A percentile compares a stretch with the other conserved stretches of the same genome.
Evolutionary conservation across 306 rosid species (phyloP).

Genomic region (Trifolium pratense): DNA sequence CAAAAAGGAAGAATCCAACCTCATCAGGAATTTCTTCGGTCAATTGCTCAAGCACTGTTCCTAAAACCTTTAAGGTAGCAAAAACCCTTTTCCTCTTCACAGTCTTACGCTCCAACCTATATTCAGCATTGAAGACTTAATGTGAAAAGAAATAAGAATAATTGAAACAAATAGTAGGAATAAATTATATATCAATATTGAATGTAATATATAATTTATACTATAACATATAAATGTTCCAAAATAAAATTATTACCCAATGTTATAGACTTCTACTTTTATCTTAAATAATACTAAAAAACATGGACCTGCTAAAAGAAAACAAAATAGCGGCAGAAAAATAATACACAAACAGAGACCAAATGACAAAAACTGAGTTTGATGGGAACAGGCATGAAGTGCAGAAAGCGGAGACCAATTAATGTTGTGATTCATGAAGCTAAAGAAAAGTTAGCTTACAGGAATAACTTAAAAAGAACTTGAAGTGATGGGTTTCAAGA

Average conservation of each 20-base stretch:
- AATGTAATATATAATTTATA: neutral
- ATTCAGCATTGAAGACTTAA: conserved; percentile 35
- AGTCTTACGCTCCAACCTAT: conserved; percentile 86
- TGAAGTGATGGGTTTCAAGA: neutral
- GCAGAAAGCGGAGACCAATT: neutral
- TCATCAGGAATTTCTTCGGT: conserved; percentile 83
- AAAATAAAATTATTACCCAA: neutral
- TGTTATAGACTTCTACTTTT: neutral
- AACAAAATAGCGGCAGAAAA: neutral
- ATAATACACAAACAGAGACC: no score
- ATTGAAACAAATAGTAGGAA: conserved; percentile 7
- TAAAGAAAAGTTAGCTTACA: neutral
- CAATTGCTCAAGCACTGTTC: conserved; percentile 80
- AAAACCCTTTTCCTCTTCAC: conserved; percentile 85
- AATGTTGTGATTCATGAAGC: neutral
- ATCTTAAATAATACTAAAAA: neutral
- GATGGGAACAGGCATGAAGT: neutral
- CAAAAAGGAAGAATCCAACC: conserved; percentile 56
- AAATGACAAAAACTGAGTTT: no score
- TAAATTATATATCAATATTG: neutral
- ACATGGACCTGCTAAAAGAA: neutral
- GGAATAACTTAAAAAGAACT: neutral
- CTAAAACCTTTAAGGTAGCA: conserved; percentile 86
- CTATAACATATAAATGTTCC: neutral
- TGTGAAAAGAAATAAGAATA: conserved; percentile 7